Base-by-base conservation (phyloP, 345 rosid species). In the Acer campestre region DNA sequence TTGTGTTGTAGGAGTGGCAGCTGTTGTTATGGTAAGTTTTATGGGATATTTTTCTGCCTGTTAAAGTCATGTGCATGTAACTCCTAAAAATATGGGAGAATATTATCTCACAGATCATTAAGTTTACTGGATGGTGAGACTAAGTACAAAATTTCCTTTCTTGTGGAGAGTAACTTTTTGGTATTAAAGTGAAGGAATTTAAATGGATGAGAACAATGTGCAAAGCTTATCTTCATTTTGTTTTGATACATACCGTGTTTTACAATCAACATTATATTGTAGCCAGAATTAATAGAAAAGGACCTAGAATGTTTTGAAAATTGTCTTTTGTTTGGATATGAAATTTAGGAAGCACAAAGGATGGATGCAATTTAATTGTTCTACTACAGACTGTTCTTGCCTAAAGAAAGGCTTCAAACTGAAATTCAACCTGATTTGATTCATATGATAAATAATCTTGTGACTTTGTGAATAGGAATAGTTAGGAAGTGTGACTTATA, bases 1-100 rank as follows among this genome's bases (percentile, higher is more conserved):
- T 77, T 90, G 80, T 86, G 86, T 77, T 38, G 46, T 79, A 61
- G 97, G 95, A 73, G n/a, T 93, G 8, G 79, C 86, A n/a, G 87
- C 91, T 82, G 90, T 95, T 69, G 18, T 89, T 73, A 85, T 90
- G 98, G 98, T 95, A 88, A 83, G 89, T 35, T 77, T 73, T 67
- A 2, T 67, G 14, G 66, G 27, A 61, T 84, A 51, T 51, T 67
- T 23, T 35, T 67, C 25, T 53, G n/a, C 79, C 22, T 35, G 5
- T 73, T 13, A 29, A 25, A 61, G 61, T 48, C 40, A 61, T 58
- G 10, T 75, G 25, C n/a, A 8, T 27, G 1, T 49, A 13, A 68
- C 29, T 27, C 13, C 29, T 62, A 29, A 46, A 62, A 3, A 25
- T 74, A 46, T 27, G 51, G 22, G 22, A 62, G 29, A 48, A 44